Evolutionary conservation across 768 basidiomycete genomes (phyloP).

Genomic region (Calocybe gangraenosa): DNA sequence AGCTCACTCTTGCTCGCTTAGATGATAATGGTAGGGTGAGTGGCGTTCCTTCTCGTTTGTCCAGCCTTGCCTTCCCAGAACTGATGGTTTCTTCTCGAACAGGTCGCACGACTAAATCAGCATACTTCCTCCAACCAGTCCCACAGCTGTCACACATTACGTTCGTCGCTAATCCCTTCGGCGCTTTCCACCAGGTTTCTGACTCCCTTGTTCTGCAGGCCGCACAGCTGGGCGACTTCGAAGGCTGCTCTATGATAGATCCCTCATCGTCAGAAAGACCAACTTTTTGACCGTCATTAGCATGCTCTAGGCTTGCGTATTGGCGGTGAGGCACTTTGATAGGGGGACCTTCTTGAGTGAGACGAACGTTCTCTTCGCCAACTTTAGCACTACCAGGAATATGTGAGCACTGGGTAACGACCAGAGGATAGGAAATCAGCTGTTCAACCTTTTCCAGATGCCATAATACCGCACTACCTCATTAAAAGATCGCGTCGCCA

Average conservation of each 20-base stretch:
- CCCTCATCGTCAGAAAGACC: conserved; percentile 69
- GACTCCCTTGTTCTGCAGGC: conserved; percentile 84
- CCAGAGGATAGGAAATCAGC: neutral
- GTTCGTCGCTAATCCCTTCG: conserved; percentile 72
- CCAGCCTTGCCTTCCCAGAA: conserved; percentile 45
- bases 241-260: conserved; percentile 59
- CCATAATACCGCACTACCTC: conserved; percentile 85
- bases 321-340: conserved; percentile 30
- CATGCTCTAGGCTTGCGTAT: conserved; percentile 35
- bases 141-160: conserved; percentile 87
- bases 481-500: conserved; percentile 61
- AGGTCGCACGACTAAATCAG: conserved; percentile 76
- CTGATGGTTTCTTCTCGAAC: conserved; percentile 61
- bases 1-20: conserved; percentile 42
- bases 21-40: conserved; percentile 38
- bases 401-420: conserved; percentile 1
- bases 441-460: conserved; percentile 74
- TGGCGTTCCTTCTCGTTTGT: conserved; percentile 65
- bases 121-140: conserved; percentile 89
- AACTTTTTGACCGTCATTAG: conserved; percentile 41
- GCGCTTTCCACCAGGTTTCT: conserved; percentile 86
- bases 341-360: conserved; percentile 35
- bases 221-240: conserved; percentile 64
- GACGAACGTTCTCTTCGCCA: conserved; percentile 60
- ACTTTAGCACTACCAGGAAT: conserved; percentile 49